These are phyloP conservation scores for Corniculantispora saksenae DNA, from an alignment of 2,329 filamentous ascomycete species.

Conservation along the genomic window DNA sequence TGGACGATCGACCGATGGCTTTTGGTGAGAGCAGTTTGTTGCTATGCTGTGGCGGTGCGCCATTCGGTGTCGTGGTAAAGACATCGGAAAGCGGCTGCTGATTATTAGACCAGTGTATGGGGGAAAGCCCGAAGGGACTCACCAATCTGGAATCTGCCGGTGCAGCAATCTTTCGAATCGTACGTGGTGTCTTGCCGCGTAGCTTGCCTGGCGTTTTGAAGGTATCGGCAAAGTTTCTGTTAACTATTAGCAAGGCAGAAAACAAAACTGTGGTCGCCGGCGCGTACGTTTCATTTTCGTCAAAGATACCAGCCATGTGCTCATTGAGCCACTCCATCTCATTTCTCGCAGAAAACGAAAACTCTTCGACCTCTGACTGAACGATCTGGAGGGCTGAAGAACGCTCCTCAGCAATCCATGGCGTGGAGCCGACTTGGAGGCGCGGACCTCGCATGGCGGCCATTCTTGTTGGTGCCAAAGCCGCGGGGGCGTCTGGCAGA, in stretches of 20 bases:
- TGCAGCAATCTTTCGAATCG: slow-evolving; percentile 59
- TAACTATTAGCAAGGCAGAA: slow-evolving; percentile 30
- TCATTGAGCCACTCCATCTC: slow-evolving; percentile 98
- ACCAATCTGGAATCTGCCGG: slow-evolving; percentile 63
- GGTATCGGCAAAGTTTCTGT: slow-evolving; percentile 86
- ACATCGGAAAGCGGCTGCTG: slow-evolving; percentile 60
- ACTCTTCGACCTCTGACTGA: slow-evolving; percentile 85
- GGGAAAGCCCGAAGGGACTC: slow-evolving; percentile 37
- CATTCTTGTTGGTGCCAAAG: slow-evolving; percentile 30
- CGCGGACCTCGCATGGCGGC: slow-evolving; percentile 57
- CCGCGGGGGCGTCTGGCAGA: slow-evolving; percentile 1
- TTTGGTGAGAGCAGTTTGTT: slow-evolving; percentile 35
- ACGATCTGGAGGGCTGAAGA: slow-evolving; percentile 74
- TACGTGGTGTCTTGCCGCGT: slow-evolving; percentile 78
- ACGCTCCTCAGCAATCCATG: slow-evolving; percentile 86
- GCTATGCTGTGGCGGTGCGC: slow-evolving; percentile 42
- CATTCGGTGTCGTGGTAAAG: slow-evolving; percentile 57
- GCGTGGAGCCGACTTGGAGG: slow-evolving; percentile 73
- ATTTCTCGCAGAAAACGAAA: slow-evolving; percentile 86
- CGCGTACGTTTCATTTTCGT: slow-evolving; percentile 76
- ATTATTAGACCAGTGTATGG: slow-evolving; percentile 22
- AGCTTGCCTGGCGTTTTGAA: slow-evolving; percentile 91
- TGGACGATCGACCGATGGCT: slow-evolving; percentile 35
- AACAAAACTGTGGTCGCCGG: slow-evolving; percentile 10
- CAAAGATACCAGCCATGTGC: slow-evolving; percentile 95